Base-by-base conservation (phyloP, 345 rosid genomes). In the Eucalyptus polybractea region DNA sequence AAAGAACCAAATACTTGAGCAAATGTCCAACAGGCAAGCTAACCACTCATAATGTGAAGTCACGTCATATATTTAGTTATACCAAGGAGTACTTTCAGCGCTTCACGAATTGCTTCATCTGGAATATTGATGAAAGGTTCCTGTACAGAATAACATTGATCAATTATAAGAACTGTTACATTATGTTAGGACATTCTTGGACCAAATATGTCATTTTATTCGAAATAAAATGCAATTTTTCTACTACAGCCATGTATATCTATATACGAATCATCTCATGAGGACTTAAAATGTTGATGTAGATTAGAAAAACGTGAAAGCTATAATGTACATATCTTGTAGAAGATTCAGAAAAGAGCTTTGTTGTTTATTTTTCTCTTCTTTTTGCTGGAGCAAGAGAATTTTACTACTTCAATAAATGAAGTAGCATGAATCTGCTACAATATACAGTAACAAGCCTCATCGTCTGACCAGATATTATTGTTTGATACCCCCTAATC, bases 121-220 rank as follows among this genome's bases (percentile, higher is more conserved):
- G 98, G 97, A 49, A 95, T 94, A 90, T 93, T 93, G 80, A 95
- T 97, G 86, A 94, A 97, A 86, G 99, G 97, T 65, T 97, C 98
- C 98, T 97, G 95, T 24, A 31, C 42, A 33, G 69, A 76, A 42
- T 76, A 40, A 76, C 44, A 76, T 40, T 6, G 85, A 40, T 76
- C 85, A 3, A 76, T 76, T 6, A 76, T 13, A 76, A 42, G 47
- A 21, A 76, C 83, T 22, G 27, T 76, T 21, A 40, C 85, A 21
- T 47, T 21, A 76, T 21, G 29, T 37, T 40, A 76, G 47, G 85
- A 76, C 29, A 19, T 10, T 37, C 44, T 72, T 69, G 22, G 44
- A 69, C 44, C 25, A 9, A 9, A 33, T 33, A 33, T 69, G 33
- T 16, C 81, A 69, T 33, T 40, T 10, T 76, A 37, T 21, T 76